Evolutionary conservation across 1,139 yeast genomes (phyloP).

Genomic region (Protomyces inundatus): DNA sequence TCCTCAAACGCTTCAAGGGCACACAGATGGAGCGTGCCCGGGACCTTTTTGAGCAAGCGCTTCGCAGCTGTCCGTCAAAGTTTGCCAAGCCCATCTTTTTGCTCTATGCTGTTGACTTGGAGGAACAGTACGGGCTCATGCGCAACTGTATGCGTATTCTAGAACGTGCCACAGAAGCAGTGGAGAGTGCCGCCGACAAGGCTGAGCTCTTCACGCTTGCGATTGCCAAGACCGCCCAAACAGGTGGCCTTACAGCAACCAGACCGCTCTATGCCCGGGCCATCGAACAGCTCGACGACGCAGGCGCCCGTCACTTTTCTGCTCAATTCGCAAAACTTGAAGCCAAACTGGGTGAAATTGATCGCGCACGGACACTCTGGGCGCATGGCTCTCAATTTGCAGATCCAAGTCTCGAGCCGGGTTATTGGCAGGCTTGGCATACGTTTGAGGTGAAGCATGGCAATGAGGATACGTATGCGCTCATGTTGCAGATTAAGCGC

Average conservation of each 20-base stretch:
- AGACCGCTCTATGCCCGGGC: slow-evolving; percentile 46
- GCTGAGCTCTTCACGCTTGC: slow-evolving; percentile 40
- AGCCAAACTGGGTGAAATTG: slow-evolving; percentile 45
- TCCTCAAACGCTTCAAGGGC: slow-evolving; percentile 40
- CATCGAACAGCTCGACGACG: slow-evolving; percentile 42
- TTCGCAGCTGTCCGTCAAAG: slow-evolving; percentile 49
- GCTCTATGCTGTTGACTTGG: slow-evolving; percentile 56
- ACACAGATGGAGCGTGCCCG: slow-evolving; percentile 54
- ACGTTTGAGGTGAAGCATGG: slow-evolving; percentile 68
- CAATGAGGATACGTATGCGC: slow-evolving; percentile 63
- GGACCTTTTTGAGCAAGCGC: slow-evolving; percentile 66
- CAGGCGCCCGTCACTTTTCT: slow-evolving; percentile 39
- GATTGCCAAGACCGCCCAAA: slow-evolving; percentile 38
- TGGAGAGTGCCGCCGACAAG: slow-evolving; percentile 38
- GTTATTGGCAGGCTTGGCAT: slow-evolving; percentile 64
- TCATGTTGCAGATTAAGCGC: slow-evolving; percentile 64
- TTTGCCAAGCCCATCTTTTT: slow-evolving; percentile 49
- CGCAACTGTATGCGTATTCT: slow-evolving; percentile 46
- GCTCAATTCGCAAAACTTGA: slow-evolving; percentile 49
- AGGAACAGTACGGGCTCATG: slow-evolving; percentile 48
- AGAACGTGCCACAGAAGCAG: slow-evolving; percentile 42
- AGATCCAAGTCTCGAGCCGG: slow-evolving; percentile 41
- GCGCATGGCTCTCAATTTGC: slow-evolving; percentile 46
- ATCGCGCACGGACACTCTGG: slow-evolving; percentile 59
- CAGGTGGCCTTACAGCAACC: slow-evolving; percentile 41